Percentiles rank a stretch among this genome's conserved stretches.
phyloP scores from a whole-genome alignment of 352 stramenopile genomes.

The Globisporangium carolinianum region DNA sequence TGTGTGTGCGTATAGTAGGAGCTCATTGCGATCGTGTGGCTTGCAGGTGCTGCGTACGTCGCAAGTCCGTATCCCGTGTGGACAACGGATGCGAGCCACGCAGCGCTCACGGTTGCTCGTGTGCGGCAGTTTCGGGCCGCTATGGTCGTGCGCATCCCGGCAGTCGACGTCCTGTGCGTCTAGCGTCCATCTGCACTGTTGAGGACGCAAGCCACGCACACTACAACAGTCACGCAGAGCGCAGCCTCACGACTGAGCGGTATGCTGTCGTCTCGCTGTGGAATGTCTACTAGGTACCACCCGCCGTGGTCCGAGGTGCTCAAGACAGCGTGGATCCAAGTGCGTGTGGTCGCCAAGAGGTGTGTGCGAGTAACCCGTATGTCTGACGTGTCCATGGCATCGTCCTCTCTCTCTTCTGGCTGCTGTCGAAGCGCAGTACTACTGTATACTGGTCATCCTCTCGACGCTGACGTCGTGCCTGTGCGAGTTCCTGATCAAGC shows the following conservation, averaged over 20 bases:
- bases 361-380: no score
- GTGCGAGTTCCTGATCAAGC: slow-evolving; percentile 34
- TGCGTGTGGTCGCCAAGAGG: slow-evolving; percentile 4
- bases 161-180: slow-evolving; percentile 25
- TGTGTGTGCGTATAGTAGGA: no score
- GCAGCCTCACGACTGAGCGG: no score
- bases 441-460: slow-evolving; percentile 33
- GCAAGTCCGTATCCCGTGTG: slow-evolving; percentile 32
- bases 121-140: slow-evolving; percentile 25
- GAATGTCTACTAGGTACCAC: slow-evolving; percentile 28
- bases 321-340: slow-evolving; percentile 68
- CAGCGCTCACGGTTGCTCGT: not conserved
- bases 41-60: slow-evolving; percentile 30
- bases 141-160: slow-evolving; percentile 37
- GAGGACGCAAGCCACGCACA: no score
- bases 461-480: slow-evolving; percentile 21
- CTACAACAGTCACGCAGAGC: no score
- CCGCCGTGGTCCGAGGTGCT: slow-evolving; percentile 50
- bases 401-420: no score
- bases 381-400: no score
- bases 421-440: slow-evolving; percentile 21
- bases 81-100: slow-evolving; percentile 21
- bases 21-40: no score
- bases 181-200: no score
- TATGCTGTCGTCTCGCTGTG: no score